A percentile compares a stretch with the other conserved stretches of the same genome.
Conservation (phyloP, 495 filamentous ascomycete species). For the Tuber aestivum region DNA sequence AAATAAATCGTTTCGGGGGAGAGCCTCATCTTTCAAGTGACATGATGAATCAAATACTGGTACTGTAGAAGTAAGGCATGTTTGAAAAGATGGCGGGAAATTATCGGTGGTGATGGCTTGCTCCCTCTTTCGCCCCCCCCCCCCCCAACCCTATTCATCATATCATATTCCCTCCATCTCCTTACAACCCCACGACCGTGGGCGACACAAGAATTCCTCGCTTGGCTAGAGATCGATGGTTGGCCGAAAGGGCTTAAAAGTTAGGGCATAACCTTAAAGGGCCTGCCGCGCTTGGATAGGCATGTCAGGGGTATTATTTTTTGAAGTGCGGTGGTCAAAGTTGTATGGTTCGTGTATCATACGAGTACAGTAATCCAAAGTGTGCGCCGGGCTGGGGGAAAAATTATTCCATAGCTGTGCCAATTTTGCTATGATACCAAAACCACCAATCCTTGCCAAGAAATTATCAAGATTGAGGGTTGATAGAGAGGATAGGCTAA, state of each 20-base stretch:
- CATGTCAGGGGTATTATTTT: neutral
- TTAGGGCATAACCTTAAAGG: neutral
- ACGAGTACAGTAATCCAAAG: too few species aligned
- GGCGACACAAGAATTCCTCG: neutral
- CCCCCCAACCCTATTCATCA: too few species aligned
- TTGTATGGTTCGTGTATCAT: too few species aligned
- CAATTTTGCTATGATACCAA: too few species aligned
- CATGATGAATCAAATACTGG: neutral
- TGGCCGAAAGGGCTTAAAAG: neutral
- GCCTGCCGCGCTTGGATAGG: neutral
- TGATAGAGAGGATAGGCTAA: too few species aligned
- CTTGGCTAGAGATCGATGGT: neutral
- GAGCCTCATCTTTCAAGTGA: neutral
- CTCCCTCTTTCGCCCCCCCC: neutral
- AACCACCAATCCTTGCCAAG: too few species aligned
- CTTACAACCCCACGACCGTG: neutral
- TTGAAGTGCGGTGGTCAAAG: neutral
- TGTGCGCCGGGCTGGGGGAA: too few species aligned
- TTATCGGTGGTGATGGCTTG: neutral
- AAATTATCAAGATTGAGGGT: too few species aligned
- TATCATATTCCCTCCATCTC: neutral
- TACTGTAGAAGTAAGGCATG: neutral
- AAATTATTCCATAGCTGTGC: too few species aligned
- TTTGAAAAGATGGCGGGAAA: neutral
- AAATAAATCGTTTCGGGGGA: neutral